phyloP scores from a whole-genome alignment of 768 basidiomycete species.

The Boletus sensibilis region DNA sequence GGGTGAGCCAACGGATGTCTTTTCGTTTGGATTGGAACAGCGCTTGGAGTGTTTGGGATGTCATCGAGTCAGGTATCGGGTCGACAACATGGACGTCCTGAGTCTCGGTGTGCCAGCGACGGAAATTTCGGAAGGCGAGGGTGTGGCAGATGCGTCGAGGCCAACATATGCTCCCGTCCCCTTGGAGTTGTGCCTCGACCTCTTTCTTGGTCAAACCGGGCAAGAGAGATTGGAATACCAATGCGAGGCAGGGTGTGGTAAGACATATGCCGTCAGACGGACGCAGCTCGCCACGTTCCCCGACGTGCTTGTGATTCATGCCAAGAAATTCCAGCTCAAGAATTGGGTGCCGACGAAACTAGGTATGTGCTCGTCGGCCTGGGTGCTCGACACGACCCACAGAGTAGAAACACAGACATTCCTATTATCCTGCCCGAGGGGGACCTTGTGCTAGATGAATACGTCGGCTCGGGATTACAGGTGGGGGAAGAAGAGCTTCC shows the following conservation, averaged over 20 bases:
- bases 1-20: conserved; percentile 69
- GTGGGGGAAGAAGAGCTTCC: conserved; percentile 68
- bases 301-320: conserved; percentile 81
- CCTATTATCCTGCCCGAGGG: conserved; percentile 69
- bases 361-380: conserved; percentile 46
- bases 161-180: conserved; percentile 59
- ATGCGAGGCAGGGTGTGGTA: conserved; percentile 72
- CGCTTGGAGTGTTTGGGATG: conserved; percentile 81
- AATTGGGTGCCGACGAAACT: conserved; percentile 97
- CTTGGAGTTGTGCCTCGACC: conserved; percentile 60
- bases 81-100: conserved; percentile 73
- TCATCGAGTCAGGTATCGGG: conserved; percentile 75
- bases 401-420: conserved; percentile 57
- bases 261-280: conserved; percentile 68
- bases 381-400: background rate
- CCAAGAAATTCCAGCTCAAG: conserved; percentile 91
- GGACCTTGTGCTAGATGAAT: conserved; percentile 60
- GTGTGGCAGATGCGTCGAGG: conserved; percentile 37
- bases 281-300: conserved; percentile 85
- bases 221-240: conserved; percentile 74
- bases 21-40: conserved; percentile 85
- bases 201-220: conserved; percentile 43
- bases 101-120: conserved; percentile 75
- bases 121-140: conserved; percentile 26
- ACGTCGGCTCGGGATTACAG: conserved; percentile 71